Evolutionary conservation across 2,329 filamentous ascomycete species (phyloP), one percentile per base, ranked within the genome.

Genomic region (Dryadomyces quercivorus): DNA sequence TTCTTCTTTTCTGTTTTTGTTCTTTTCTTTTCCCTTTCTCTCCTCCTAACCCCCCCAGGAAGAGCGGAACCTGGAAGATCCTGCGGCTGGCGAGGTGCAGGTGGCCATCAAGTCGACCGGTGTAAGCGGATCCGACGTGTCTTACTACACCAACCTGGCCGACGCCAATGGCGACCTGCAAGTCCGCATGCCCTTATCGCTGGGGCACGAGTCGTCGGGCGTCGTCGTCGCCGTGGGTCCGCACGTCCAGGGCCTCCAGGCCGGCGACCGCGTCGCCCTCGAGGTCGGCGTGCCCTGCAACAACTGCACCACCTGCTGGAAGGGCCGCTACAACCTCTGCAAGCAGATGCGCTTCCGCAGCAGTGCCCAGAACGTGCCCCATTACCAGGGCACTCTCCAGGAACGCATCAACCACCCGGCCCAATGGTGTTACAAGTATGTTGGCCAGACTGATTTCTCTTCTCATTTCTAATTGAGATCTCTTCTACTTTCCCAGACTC

Each of bases 41-140:
- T n/a, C n/a, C n/a, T n/a, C n/a, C n/a, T n/a, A n/a, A 49, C 53
- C 53, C 49, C 31, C 8, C 6, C 59, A 81, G 78, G 77, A 81
- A 66, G 65, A 66, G 45, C 70, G 75, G 62, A 72, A 55, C 42
- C 72, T 81, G 40, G 70, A 74, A 47, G 69, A 72, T 9, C 75
- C 75, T 7, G 65, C 63, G 22, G 59, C 62, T 26, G 75, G 73
- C 54, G 81, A 86, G 63, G 72, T 86, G 54, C 83, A 86, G 66
- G 75, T 86, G 61, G 74, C 79, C 60, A 73, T 86, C 65, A 78
- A 77, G 61, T 75, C 78, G 7, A 86, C 83, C 22, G 82, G 83
- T 42, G 81, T 86, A 61, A 86, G 83, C 65, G 83, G 83, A 55
- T 85, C 81, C 8, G 83, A 86, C 66, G 77, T 85, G 53, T 81